These are phyloP conservation scores for Sclerotinia sclerotiorum DNA, from an alignment of 2,329 filamentous ascomycete species.

Conservation along the genomic window DNA sequence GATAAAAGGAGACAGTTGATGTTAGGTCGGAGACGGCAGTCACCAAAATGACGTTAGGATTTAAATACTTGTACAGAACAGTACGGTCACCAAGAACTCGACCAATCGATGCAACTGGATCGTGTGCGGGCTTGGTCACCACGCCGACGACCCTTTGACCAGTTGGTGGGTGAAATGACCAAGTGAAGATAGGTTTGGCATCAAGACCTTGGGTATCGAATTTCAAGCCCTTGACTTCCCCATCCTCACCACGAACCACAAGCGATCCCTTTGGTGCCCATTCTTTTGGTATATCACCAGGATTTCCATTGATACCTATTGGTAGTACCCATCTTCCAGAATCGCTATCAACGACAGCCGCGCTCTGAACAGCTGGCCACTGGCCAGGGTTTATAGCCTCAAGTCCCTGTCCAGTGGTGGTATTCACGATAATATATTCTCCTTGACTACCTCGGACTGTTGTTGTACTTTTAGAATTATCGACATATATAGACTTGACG, in stretches of 20 bases:
- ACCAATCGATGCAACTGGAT: slow-evolving; percentile 92
- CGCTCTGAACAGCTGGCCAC: slow-evolving; percentile 46
- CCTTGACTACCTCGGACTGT: slow-evolving; percentile 48
- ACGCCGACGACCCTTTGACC: slow-evolving; percentile 69
- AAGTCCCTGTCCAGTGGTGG: slow-evolving; percentile 51
- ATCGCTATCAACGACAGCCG: slow-evolving; percentile 53
- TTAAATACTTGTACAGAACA: slow-evolving; percentile 98
- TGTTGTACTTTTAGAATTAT: slow-evolving; percentile 53
- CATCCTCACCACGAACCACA: slow-evolving; percentile 52
- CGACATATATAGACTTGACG: slow-evolving; percentile 65
- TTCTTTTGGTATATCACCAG: slow-evolving; percentile 48
- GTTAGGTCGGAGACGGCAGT: slow-evolving; percentile 62
- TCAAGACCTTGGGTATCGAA: slow-evolving; percentile 48
- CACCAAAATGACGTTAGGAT: slow-evolving; percentile 79
- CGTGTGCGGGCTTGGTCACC: slow-evolving; percentile 68
- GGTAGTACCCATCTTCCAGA: slow-evolving; percentile 55
- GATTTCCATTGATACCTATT: slow-evolving; percentile 51
- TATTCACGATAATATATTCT: slow-evolving; percentile 58
- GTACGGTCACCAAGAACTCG: slow-evolving; percentile 86
- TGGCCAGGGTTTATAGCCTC: slow-evolving; percentile 46
- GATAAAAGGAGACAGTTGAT: slow-evolving; percentile 67
- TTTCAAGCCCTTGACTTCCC: slow-evolving; percentile 55
- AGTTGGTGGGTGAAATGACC: slow-evolving; percentile 69
- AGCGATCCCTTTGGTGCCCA: slow-evolving; percentile 54
- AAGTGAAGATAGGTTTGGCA: slow-evolving; percentile 54